Evolutionary conservation across 2,329 filamentous ascomycete species (phyloP).

Genomic region (Hypocreales sp.): DNA sequence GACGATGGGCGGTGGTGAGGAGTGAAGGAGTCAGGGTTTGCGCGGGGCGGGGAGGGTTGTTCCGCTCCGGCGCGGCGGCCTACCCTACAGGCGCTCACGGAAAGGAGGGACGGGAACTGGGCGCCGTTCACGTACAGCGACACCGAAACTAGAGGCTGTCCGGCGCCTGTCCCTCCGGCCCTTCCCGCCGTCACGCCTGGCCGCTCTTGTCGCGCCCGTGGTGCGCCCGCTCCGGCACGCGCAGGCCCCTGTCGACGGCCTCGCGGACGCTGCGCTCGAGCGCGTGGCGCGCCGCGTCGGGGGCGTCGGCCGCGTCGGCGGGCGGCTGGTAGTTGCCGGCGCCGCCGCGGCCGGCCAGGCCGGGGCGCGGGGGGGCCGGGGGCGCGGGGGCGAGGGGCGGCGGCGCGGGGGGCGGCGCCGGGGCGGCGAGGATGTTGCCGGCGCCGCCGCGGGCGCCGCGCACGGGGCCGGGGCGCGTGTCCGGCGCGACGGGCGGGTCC

Average conservation of each 20-base stretch:
- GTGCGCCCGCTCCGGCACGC: constrained; percentile 30
- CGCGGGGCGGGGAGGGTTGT: constrained; percentile 5
- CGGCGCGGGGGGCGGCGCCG: constrained; percentile 7
- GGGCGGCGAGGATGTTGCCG: constrained; percentile 36
- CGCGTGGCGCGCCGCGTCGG: constrained; percentile 6
- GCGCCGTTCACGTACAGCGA: no score
- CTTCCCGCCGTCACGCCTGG: no score
- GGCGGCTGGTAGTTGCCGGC: neutral
- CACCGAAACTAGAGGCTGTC: no score
- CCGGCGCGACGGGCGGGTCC: no score
- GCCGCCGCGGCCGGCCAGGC: neutral
- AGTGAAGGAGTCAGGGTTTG: constrained; percentile 10
- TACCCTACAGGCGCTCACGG: no score
- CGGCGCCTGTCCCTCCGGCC: no score
- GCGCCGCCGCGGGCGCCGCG: constrained; percentile 27
- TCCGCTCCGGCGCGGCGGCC: no score
- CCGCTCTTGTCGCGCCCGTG: constrained; percentile 10
- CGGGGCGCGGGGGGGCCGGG: constrained; percentile 13
- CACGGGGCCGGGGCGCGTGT: no score
- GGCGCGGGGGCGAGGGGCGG: constrained; percentile 10
- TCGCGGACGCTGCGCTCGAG: constrained; percentile 26
- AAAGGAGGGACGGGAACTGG: no score
- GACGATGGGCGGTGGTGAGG: constrained; percentile 1
- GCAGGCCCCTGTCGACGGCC: constrained; percentile 31
- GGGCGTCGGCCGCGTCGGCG: constrained; percentile 6